phyloP scores from a whole-genome alignment of 2,329 filamentous ascomycete species.

The Aspergillus nomiae region DNA sequence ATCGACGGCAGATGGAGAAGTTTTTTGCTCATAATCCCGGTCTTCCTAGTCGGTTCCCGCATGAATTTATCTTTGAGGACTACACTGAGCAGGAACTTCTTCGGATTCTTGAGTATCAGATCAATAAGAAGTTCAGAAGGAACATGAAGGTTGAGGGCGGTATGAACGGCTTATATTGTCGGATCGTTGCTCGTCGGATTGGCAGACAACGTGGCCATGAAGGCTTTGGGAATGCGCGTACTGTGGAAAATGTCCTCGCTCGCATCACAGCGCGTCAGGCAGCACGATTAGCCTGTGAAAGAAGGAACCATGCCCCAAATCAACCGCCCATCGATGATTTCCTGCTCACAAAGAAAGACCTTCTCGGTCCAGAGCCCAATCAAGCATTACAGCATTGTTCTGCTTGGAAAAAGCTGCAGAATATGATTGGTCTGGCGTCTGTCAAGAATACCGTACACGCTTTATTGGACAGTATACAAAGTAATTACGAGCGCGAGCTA shows the following conservation, averaged over 20 bases:
- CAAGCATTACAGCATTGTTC: too few relatives aligned
- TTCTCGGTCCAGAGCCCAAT: too few relatives aligned
- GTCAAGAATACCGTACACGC: too few relatives aligned
- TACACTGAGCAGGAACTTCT: slow-evolving; percentile 68
- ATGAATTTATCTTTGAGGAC: slow-evolving; percentile 67
- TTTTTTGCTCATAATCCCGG: slow-evolving; percentile 77
- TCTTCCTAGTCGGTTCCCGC: slow-evolving; percentile 68
- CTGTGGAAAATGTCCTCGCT: slow-evolving; percentile 65
- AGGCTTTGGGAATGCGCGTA: slow-evolving; percentile 73
- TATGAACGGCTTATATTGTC: slow-evolving; percentile 60
- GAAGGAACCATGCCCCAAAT: too few relatives aligned
- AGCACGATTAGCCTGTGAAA: too few relatives aligned
- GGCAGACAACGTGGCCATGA: slow-evolving; percentile 63
- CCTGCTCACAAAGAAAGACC: too few relatives aligned
- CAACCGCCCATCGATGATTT: too few relatives aligned
- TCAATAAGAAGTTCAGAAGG: slow-evolving; percentile 55
- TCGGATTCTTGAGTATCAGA: slow-evolving; percentile 58
- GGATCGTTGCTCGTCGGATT: slow-evolving; percentile 64
- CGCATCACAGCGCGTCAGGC: too few relatives aligned
- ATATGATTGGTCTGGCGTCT: too few relatives aligned
- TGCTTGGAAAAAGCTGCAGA: too few relatives aligned
- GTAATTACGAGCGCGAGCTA: too few relatives aligned
- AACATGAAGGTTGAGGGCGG: slow-evolving; percentile 68
- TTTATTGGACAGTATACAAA: too few relatives aligned
- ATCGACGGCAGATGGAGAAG: slow-evolving; percentile 72